These are phyloP conservation scores for Umbelopsis sp. DNA, from an alignment of 192 early-diverging fungal species.

Conservation along the genomic window DNA sequence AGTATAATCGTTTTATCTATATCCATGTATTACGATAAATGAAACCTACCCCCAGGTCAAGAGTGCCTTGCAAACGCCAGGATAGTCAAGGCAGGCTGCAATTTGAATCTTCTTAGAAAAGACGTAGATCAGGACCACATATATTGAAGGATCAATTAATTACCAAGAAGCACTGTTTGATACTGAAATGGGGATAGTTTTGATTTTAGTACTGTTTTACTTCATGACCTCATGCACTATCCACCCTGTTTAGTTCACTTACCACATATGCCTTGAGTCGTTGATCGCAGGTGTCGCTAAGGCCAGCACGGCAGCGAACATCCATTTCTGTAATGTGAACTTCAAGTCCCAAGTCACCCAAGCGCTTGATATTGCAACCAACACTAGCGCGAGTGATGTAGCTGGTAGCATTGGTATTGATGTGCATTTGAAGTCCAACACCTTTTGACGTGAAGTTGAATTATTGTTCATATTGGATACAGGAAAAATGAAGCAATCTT, in stretches of 20 bases:
- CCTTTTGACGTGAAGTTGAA: neutral
- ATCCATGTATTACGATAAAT: neutral
- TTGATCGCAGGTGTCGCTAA: neutral
- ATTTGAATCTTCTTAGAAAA: neutral
- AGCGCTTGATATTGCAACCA: conserved; percentile 20
- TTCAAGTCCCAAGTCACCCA: conserved; percentile 13
- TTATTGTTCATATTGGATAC: neutral
- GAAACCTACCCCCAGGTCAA: conserved; percentile 6
- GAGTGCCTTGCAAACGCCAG: conserved; percentile 5
- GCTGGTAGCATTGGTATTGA: neutral
- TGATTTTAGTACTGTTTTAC: too few species aligned
- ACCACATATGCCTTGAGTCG: conserved; percentile 1
- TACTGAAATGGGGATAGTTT: neutral
- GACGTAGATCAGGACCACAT: too few species aligned
- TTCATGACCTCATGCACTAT: too few species aligned
- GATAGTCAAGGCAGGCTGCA: conserved; percentile 12
- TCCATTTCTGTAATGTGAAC: conserved; percentile 23
- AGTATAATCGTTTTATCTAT: neutral
- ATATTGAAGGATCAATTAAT: neutral
- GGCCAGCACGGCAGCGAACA: neutral
- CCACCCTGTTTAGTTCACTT: neutral
- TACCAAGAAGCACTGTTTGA: neutral
- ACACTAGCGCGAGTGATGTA: conserved; percentile 3
- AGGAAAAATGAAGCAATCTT: neutral
- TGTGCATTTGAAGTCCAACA: conserved; percentile 23